These are phyloP conservation scores for Phytophthora cryptogea DNA, from an alignment of 352 stramenopile genomes.

Conservation along the genomic window DNA sequence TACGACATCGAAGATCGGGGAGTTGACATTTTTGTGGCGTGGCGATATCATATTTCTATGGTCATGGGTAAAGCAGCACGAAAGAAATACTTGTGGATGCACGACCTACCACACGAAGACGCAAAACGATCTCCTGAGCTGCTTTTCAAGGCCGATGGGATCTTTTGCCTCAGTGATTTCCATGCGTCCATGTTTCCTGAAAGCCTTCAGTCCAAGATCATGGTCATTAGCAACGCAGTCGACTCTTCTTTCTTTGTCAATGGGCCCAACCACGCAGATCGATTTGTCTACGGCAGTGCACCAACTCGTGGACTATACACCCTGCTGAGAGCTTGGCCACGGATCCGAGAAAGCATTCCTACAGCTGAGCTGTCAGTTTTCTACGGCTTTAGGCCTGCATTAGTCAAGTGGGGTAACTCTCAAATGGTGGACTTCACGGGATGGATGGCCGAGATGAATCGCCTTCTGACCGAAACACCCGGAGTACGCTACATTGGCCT, in stretches of 20 bases:
- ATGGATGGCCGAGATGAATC: constrained; percentile 66
- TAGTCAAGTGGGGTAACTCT: constrained; percentile 61
- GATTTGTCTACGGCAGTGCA: constrained; percentile 89
- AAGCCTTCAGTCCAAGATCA: constrained; percentile 47
- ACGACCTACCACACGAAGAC: constrained; percentile 65
- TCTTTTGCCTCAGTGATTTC: constrained; percentile 86
- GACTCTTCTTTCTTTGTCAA: constrained; percentile 69
- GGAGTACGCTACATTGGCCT: constrained; percentile 79
- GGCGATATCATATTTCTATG: constrained; percentile 89
- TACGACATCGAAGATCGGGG: constrained; percentile 63
- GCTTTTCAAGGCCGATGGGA: constrained; percentile 48
- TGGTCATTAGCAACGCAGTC: constrained; percentile 78
- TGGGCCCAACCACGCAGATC: constrained; percentile 47
- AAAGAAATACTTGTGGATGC: constrained; percentile 79
- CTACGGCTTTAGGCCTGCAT: constrained; percentile 88
- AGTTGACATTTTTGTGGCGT: constrained; percentile 91
- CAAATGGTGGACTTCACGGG: constrained; percentile 52
- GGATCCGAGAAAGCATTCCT: constrained; percentile 58
- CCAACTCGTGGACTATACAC: constrained; percentile 79
- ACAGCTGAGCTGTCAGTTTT: constrained; percentile 78
- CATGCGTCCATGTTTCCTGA: constrained; percentile 64
- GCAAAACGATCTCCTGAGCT: constrained; percentile 45
- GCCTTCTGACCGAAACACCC: constrained; percentile 35
- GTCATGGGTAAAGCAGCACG: constrained; percentile 43
- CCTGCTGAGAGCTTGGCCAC: constrained; percentile 74